These are phyloP conservation scores for Anacardium occidentale DNA, from an alignment of 345 rosid genomes.

Conservation along the genomic window DNA sequence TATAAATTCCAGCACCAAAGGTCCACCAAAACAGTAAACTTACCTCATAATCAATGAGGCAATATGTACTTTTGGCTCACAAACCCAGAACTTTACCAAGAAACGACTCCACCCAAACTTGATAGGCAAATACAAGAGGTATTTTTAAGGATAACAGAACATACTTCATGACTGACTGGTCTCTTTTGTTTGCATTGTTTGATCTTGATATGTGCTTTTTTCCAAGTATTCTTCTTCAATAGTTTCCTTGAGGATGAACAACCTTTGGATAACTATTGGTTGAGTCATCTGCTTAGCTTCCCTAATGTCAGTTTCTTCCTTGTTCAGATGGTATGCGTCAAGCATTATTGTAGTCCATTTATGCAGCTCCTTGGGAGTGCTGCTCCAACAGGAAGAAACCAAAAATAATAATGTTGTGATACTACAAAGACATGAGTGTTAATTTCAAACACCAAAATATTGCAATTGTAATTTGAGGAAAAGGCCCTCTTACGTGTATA, in stretches of 20 bases:
- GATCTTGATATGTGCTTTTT: conserved; percentile 17
- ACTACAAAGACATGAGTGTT: too few relatives aligned
- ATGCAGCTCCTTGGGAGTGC: conserved; percentile 90
- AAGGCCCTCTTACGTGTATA: conserved; percentile 60
- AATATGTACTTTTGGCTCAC: not conserved
- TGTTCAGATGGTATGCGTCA: conserved; percentile 73
- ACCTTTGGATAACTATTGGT: conserved; percentile 87
- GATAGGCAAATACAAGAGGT: not conserved
- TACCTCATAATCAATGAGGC: not conserved
- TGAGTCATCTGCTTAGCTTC: conserved; percentile 80
- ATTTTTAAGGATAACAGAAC: not conserved
- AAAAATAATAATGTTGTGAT: not conserved
- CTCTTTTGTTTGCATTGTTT: conserved; percentile 20
- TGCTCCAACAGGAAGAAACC: conserved; percentile 25
- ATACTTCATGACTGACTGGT: conserved; percentile 30
- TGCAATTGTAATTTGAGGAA: not conserved
- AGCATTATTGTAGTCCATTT: conserved; percentile 92
- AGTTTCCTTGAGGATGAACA: conserved; percentile 79
- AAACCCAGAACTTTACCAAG: not conserved
- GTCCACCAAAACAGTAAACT: not conserved
- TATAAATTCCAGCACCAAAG: not conserved
- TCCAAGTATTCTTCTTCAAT: conserved; percentile 82
- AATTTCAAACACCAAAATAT: not conserved
- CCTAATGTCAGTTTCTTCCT: conserved; percentile 77
- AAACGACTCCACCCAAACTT: not conserved